Percentiles rank a stretch among this genome's conserved stretches.
Conservation (phyloP, 768 basidiomycete genomes). For the Dacryopinax primogenitus region DNA sequence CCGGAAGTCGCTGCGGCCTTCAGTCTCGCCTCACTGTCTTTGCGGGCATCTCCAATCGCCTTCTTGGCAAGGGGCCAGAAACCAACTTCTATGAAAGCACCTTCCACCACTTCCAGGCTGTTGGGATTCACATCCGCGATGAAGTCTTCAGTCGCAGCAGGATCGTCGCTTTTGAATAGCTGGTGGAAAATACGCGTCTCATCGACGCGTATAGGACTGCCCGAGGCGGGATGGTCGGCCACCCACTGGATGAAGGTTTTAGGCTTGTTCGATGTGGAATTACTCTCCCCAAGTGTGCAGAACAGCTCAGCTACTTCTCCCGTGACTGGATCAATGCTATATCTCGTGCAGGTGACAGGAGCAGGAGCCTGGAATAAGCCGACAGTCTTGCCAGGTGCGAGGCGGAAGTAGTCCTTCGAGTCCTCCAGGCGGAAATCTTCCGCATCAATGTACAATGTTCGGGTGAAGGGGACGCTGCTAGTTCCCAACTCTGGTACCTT, state of each 20-base stretch:
- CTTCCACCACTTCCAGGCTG: constrained; percentile 65
- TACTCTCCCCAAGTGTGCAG: constrained; percentile 56
- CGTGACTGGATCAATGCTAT: constrained; percentile 57
- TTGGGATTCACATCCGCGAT: constrained; percentile 68
- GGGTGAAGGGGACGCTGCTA: constrained; percentile 71
- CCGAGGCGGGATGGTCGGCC: constrained; percentile 61
- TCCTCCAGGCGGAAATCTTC: constrained; percentile 89
- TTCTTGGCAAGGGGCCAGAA: constrained; percentile 74
- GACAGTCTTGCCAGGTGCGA: constrained; percentile 94
- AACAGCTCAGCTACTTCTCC: constrained; percentile 69
- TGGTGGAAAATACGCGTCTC: constrained; percentile 88
- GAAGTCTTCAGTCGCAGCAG: constrained; percentile 59
- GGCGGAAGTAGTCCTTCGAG: constrained; percentile 90
- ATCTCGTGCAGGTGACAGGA: constrained; percentile 87
- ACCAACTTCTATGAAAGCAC: constrained; percentile 76
- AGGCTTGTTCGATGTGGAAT: constrained; percentile 47
- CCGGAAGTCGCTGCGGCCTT: constrained; percentile 49
- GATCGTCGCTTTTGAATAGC: constrained; percentile 89
- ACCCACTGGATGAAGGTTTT: constrained; percentile 98
- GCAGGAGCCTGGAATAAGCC: constrained; percentile 87
- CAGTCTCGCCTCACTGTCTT: constrained; percentile 26
- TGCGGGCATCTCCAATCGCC: constrained; percentile 48
- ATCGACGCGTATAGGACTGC: constrained; percentile 71
- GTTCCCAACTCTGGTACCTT: constrained; percentile 81
- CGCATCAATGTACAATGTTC: constrained; percentile 78